These are phyloP conservation scores for Erodium maritimum DNA, from an alignment of 345 rosid genomes.

Conservation along the genomic window DNA sequence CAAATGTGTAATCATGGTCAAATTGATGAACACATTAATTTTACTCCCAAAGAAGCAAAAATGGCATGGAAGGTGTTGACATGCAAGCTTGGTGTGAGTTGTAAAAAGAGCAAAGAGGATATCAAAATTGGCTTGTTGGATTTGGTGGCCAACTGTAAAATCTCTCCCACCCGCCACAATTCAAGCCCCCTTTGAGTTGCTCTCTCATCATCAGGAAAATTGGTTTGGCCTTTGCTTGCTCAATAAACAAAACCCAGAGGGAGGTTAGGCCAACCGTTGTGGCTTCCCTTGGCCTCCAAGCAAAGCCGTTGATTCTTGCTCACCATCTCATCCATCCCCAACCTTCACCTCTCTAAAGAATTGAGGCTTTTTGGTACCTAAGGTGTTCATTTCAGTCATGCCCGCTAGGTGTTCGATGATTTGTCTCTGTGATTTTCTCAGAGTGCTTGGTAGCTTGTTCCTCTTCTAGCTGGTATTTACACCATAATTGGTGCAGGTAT, in stretches of 20 bases:
- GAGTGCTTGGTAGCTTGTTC: neutral
- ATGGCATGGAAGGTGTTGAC: no score
- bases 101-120: no score
- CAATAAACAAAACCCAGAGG: constrained; percentile 24
- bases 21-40: no score
- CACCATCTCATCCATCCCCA: constrained; percentile 56
- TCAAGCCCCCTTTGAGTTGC: neutral
- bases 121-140: neutral
- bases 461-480: neutral
- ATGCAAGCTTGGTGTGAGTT: no score
- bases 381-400: neutral
- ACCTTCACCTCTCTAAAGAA: constrained; percentile 35
- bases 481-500: neutral
- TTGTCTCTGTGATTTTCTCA: neutral
- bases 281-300: constrained; percentile 59
- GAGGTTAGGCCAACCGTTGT: constrained; percentile 70
- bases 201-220: neutral
- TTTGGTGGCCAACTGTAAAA: neutral
- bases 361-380: neutral
- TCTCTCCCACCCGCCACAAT: neutral
- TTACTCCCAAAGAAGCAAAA: no score
- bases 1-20: no score
- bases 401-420: neutral
- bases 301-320: constrained; percentile 64
- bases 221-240: constrained; percentile 29